Evolutionary conservation across 768 basidiomycete genomes (phyloP), one percentile per base, ranked within the genome.

Genomic region (Astraeus odoratus): DNA sequence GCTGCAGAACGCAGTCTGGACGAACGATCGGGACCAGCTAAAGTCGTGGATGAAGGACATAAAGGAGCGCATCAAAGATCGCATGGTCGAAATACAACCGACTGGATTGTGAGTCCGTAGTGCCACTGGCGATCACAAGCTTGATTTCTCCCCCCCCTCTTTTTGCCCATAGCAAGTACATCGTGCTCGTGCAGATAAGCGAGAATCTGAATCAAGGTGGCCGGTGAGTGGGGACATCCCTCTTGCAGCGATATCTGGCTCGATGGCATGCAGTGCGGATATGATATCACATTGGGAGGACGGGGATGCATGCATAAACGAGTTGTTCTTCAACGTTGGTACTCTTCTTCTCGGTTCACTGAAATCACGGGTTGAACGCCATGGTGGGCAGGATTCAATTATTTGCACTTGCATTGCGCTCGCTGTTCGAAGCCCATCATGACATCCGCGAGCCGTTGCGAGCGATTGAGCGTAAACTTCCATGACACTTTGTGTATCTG

Each of bases 281-380:
- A 77, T 92, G 67, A 76, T 75, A 39, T 88, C 84, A 50, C 89
- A 92, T 57, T 92, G 88, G 88, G 88, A 92, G 68, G 88, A 91
- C 51, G 76, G 78, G 42, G 89, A 92, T 58, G 70, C 74, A 41
- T 80, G 88, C 47, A 74, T 80, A 33, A 81, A 87, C 62, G 88
- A 91, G 65, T 71, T 91, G 59, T 88, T 76, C 66, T 72, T 73
- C 38, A 92, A 87, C 58, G 88, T 89, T 65, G 51, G 85, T 69
- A 42, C 43, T 35, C 27, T 22, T 4, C 47, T 44, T 29, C 34
- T 49, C 35, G 33, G 39, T 41, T 44, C n/a, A 45, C 25, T 44
- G 16, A 18, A 16, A 48, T 49, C 50, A 52, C 30, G 30, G 30
- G 19, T 42, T 18, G 27, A 43, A 57, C 52, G n/a, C 20, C 35